Percentiles rank a stretch among this genome's conserved stretches.
Evolutionary conservation across 805 yeast species (phyloP).

Genomic region (Saccharomycopsis olivae): DNA sequence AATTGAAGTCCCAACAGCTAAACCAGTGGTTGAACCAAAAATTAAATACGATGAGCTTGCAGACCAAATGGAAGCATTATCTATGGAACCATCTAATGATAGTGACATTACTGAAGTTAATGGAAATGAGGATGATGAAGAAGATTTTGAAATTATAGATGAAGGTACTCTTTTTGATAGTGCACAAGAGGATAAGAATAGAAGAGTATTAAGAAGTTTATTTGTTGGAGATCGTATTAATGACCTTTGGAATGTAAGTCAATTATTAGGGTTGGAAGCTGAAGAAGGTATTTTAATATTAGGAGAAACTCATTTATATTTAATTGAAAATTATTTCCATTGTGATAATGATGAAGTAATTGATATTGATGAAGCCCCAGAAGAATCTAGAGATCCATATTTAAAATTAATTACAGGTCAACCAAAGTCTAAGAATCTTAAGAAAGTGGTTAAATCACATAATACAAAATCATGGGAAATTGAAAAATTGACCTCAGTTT

Average conservation of each 20-base stretch:
- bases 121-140: conserved; percentile 22
- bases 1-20: conserved; percentile 29
- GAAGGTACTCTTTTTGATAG: conserved; percentile 28
- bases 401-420: conserved; percentile 51
- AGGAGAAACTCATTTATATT: conserved; percentile 54
- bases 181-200: conserved; percentile 53
- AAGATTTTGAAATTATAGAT: conserved; percentile 34
- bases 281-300: conserved; percentile 64
- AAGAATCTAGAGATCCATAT: conserved; percentile 53
- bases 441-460: conserved; percentile 28
- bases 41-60: conserved; percentile 10
- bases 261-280: conserved; percentile 67
- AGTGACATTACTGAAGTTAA: conserved; percentile 29
- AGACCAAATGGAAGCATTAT: conserved; percentile 18
- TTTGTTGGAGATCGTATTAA: conserved; percentile 60
- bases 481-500: conserved; percentile 47
- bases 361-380: conserved; percentile 57
- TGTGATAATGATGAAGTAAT: conserved; percentile 42
- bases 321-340: conserved; percentile 61
- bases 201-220: conserved; percentile 62
- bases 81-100: conserved; percentile 26
- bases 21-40: background rate
- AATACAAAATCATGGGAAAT: conserved; percentile 50
- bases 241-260: conserved; percentile 67
- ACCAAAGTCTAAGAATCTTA: conserved; percentile 21